These are phyloP conservation scores for Phylloboletellus chloephorus DNA, from an alignment of 1,284 basidiomycete species.

Conservation along the genomic window DNA sequence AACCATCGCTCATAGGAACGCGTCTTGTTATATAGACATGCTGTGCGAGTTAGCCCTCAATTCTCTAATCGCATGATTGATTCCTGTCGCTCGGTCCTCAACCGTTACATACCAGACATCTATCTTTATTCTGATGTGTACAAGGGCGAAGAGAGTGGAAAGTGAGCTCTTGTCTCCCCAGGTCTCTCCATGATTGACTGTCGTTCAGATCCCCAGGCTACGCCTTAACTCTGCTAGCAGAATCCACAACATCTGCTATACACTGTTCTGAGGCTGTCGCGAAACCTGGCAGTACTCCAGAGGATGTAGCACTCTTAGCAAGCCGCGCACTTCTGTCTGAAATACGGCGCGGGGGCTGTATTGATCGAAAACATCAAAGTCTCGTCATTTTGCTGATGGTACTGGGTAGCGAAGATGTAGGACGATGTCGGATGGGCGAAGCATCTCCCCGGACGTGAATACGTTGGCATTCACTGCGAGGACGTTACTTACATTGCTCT, in stretches of 20 bases:
- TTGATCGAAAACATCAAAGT: slow-evolving; percentile 87
- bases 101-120: slow-evolving; percentile 96
- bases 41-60: slow-evolving; percentile 93
- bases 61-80: slow-evolving; percentile 98
- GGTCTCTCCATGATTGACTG: slow-evolving; percentile 1
- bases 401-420: slow-evolving; percentile 93
- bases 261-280: slow-evolving; percentile 86
- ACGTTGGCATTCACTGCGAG: background rate
- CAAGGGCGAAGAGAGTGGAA: slow-evolving; percentile 95
- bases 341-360: slow-evolving; percentile 80
- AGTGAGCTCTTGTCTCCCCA: slow-evolving; percentile 46
- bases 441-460: slow-evolving; percentile 80
- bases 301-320: slow-evolving; percentile 85
- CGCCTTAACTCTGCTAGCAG: slow-evolving; percentile 84
- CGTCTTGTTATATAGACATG: slow-evolving; percentile 57
- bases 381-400: slow-evolving; percentile 91
- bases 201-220: slow-evolving; percentile 85
- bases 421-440: slow-evolving; percentile 79
- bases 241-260: slow-evolving; percentile 87
- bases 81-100: slow-evolving; percentile 83
- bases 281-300: slow-evolving; percentile 75
- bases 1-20: slow-evolving; percentile 6
- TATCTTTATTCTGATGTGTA: slow-evolving; percentile 99
- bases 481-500: slow-evolving; percentile 12
- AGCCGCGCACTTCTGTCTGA: slow-evolving; percentile 76